Base-by-base conservation (phyloP, 1,284 basidiomycete species). In the Pseudozyma tsukubaensis region DNA sequence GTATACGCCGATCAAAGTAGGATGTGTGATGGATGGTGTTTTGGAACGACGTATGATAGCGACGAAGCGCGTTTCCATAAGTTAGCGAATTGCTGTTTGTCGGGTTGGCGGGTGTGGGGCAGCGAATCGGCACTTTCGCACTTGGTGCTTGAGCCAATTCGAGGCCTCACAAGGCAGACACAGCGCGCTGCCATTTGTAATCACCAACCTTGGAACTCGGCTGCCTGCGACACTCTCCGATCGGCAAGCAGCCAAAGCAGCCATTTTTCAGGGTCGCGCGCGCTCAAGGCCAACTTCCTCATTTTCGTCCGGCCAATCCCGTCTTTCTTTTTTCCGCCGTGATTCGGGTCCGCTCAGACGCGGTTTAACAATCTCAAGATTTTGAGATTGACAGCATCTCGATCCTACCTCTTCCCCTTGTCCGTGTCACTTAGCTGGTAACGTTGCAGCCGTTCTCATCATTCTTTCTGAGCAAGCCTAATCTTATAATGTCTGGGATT, bases 251-350 rank as follows among this genome's bases (percentile, higher is more conserved):
- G 51, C 29, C 37, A 39, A 37, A 44, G 54, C 56, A n/a, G 16
- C 24, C 24, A 29, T 29, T 29, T 29, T 29, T 29, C 11, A 39
- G 37, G 37, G 37, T 13, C 12, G 56, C 60, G 49, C 57, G 48
- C 59, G n/a, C 34, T 32, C 29, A 34, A 21, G 42, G 24, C n/a
- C 14, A 12, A 42, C 16, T 13, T 10, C 16, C 42, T n/a, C 35
- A 7, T 19, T 53, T 59, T 65, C 50, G 58, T 50, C 68, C 68
- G 68, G 68, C 62, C 62, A 65, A 43, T 71, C 58, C 68, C 68
- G 68, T 65, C 50, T 13, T 19, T 53, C 24, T 29, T 42, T 21
- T 36, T 37, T 18, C 9, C 35, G 29, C 19, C 7, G 16, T 16
- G 32, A 49, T n/a, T 50, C 49, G 54, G 60, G 43, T 42, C 60